phyloP scores from a whole-genome alignment of 2,329 filamentous ascomycete species.

The Dothiorella sarmentorum region DNA sequence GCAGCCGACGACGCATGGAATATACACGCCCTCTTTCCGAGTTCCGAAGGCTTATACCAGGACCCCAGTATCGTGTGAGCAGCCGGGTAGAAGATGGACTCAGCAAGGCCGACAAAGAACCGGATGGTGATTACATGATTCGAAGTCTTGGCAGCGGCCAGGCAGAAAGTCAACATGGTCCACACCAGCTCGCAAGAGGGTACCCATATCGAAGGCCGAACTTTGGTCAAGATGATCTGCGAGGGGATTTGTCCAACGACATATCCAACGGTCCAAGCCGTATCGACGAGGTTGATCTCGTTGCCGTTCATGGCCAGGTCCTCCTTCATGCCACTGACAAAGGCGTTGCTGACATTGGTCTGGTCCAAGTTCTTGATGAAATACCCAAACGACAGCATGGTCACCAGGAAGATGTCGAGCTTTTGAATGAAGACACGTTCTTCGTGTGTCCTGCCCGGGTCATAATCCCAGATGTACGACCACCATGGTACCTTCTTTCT shows the following conservation, averaged over 20 bases:
- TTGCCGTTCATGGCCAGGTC: conserved; percentile 26
- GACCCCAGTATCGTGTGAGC: background rate
- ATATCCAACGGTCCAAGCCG: conserved; percentile 25
- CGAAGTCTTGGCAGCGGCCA: conserved; percentile 23
- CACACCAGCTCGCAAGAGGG: conserved; percentile 22
- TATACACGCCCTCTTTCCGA: conserved; percentile 20
- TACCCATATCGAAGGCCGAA: conserved; percentile 22
- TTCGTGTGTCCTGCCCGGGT: conserved; percentile 24
- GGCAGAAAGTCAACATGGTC: conserved; percentile 21
- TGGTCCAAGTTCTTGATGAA: conserved; percentile 30
- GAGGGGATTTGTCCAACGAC: conserved; percentile 24
- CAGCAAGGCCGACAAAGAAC: conserved; percentile 23
- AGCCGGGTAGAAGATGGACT: conserved; percentile 23
- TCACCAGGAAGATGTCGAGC: conserved; percentile 26
- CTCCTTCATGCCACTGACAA: conserved; percentile 29
- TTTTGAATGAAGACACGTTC: conserved; percentile 27
- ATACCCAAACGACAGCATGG: conserved; percentile 21
- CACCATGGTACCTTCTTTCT: no score
- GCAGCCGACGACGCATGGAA: conserved; percentile 19
- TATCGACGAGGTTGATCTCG: conserved; percentile 26
- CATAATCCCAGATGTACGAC: no score
- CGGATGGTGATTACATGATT: conserved; percentile 19
- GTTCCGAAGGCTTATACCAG: conserved; percentile 1
- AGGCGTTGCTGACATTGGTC: conserved; percentile 28
- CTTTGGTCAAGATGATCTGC: conserved; percentile 27